These are phyloP conservation scores for Piloderma croceum DNA, from an alignment of 768 basidiomycete species.

Conservation along the genomic window DNA sequence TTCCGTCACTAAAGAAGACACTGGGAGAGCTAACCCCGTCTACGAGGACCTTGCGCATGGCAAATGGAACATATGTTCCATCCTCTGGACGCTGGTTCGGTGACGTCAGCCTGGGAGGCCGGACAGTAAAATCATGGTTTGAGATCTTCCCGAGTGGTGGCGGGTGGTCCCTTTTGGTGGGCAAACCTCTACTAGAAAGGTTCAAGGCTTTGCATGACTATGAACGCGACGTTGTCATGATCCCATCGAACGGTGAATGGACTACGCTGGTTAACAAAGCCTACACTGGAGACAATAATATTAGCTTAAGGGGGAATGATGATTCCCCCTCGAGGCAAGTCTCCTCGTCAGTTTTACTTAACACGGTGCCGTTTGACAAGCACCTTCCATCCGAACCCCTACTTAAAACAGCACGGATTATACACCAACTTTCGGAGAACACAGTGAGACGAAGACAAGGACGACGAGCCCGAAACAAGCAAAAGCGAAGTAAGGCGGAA, in stretches of 20 bases:
- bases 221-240: constrained; percentile 3
- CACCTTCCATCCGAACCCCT: too few relatives aligned
- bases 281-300: background rate
- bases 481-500: too few relatives aligned
- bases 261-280: background rate
- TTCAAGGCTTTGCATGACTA: constrained; percentile 14
- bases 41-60: constrained; percentile 11
- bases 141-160: constrained; percentile 21
- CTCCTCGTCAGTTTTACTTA: too few relatives aligned
- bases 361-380: too few relatives aligned
- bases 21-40: background rate
- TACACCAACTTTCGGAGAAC: too few relatives aligned
- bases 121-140: too few relatives aligned
- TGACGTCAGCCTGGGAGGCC: constrained; percentile 5
- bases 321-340: background rate
- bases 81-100: constrained; percentile 12
- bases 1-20: background rate
- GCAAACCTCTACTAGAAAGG: constrained; percentile 13
- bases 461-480: too few relatives aligned
- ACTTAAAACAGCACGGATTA: too few relatives aligned
- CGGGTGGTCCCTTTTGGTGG: constrained; percentile 12
- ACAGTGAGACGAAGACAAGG: too few relatives aligned
- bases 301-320: background rate
- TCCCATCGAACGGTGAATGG: background rate
- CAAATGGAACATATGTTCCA: constrained; percentile 9